Conservation (phyloP, 495 filamentous ascomycete genomes). For the Ramalina peruviana region DNA sequence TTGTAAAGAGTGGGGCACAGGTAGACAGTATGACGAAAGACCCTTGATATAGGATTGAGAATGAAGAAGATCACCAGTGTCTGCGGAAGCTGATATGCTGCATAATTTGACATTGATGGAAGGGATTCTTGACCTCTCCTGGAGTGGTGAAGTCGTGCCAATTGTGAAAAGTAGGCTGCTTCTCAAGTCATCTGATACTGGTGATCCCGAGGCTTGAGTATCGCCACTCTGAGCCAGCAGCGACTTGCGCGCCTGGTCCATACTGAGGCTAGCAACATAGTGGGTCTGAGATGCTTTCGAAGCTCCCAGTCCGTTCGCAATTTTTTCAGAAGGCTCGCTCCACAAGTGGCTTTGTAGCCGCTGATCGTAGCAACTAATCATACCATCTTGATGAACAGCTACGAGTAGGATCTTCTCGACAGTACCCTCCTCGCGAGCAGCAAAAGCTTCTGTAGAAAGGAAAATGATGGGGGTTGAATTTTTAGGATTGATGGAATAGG, state of each 20-base stretch:
- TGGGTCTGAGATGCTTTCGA: conserved; percentile 20
- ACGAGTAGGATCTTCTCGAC: conserved; percentile 26
- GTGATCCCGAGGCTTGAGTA: conserved; percentile 11
- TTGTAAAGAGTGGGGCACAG: neutral
- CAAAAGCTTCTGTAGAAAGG: conserved; percentile 13
- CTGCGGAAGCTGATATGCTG: neutral
- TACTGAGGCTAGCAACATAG: conserved; percentile 23
- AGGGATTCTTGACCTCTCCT: neutral
- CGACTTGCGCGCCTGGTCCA: conserved; percentile 27
- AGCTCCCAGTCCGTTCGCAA: no score
- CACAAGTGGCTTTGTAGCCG: neutral
- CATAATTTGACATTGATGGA: neutral
- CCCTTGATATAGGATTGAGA: neutral
- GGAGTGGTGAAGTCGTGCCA: neutral
- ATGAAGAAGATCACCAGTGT: neutral
- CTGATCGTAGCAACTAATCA: conserved; percentile 2
- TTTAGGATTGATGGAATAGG: conserved; percentile 1
- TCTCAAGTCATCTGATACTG: neutral
- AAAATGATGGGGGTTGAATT: conserved; percentile 26
- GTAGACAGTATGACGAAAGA: neutral
- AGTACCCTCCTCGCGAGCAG: neutral
- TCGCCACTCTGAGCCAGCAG: conserved; percentile 33
- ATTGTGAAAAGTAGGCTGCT: conserved; percentile 8
- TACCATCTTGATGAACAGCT: conserved; percentile 32
- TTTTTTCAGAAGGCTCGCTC: neutral